Evolutionary conservation across 331 rosid genomes (phyloP).

Genomic region (Pyrus hybrid): DNA sequence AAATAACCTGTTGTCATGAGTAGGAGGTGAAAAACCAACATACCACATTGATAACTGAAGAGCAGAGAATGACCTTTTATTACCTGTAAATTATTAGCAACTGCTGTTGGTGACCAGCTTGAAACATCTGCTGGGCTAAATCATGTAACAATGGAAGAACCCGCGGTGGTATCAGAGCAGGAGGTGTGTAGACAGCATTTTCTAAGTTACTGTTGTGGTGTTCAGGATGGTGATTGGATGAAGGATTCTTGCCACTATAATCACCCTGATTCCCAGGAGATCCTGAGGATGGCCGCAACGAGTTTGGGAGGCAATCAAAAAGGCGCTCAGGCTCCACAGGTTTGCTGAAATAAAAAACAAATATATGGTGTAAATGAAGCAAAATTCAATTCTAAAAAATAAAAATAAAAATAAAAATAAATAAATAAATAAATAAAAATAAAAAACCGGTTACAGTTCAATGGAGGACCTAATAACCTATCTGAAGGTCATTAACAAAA

Average conservation of each 20-base stretch:
- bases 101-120: constrained; percentile 87
- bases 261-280: constrained; percentile 80
- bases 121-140: constrained; percentile 87
- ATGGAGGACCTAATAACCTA: neutral
- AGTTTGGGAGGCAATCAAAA: constrained; percentile 96
- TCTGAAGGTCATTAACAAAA: neutral
- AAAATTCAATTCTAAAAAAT: neutral
- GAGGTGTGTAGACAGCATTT: constrained; percentile 79
- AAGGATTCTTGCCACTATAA: constrained; percentile 40
- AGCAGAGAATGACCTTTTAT: neutral
- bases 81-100: constrained; percentile 76
- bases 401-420: too few relatives aligned
- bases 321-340: constrained; percentile 99
- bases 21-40: neutral
- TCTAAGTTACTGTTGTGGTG: constrained; percentile 46
- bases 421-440: too few relatives aligned
- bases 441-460: neutral
- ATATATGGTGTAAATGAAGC: neutral
- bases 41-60: neutral
- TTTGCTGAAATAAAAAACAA: constrained; percentile 50
- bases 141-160: constrained; percentile 79
- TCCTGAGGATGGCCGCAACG: constrained; percentile 81
- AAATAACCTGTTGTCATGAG: neutral
- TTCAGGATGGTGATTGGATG: constrained; percentile 58
- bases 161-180: constrained; percentile 90